A percentile compares a stretch with the other conserved stretches of the same genome.
These are phyloP conservation scores for Castanea mollissima DNA, from an alignment of 306 rosid species.

Conservation along the genomic window DNA sequence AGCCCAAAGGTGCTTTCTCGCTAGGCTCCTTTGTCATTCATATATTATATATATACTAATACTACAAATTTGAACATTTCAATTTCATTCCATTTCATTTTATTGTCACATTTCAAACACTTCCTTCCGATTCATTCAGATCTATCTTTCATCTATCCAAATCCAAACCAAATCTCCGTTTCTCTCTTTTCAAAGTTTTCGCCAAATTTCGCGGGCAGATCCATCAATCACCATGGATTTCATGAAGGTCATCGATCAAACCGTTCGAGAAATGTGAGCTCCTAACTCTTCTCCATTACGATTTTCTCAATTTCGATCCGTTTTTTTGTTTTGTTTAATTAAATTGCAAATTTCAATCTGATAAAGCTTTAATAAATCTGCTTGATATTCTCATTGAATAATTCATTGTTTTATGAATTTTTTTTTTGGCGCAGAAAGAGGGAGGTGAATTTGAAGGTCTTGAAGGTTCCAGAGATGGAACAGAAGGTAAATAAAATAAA, in stretches of 20 bases:
- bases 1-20: too few species aligned
- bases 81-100: too few species aligned
- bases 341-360: neutral
- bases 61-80: too few species aligned
- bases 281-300: slow-evolving; percentile 9
- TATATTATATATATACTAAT: too few species aligned
- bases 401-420: slow-evolving; percentile 5
- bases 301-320: neutral
- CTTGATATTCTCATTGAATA: neutral
- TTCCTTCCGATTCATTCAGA: too few species aligned
- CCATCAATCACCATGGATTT: slow-evolving; percentile 76
- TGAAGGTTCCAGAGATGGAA: slow-evolving; percentile 98
- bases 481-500: slow-evolving; percentile 92
- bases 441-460: slow-evolving; percentile 97
- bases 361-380: slow-evolving; percentile 1
- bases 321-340: neutral
- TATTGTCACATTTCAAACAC: too few species aligned
- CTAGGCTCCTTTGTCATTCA: too few species aligned
- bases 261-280: slow-evolving; percentile 95
- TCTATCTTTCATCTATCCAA: too few species aligned
- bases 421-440: slow-evolving; percentile 65
- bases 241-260: slow-evolving; percentile 98
- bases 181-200: too few species aligned
- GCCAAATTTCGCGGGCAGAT: slow-evolving; percentile 42
- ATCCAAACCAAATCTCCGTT: too few species aligned